Evolutionary conservation across 306 rosid genomes (phyloP), one percentile per base, ranked within the genome.

Genomic region (Heteromeles arbutifolia): DNA sequence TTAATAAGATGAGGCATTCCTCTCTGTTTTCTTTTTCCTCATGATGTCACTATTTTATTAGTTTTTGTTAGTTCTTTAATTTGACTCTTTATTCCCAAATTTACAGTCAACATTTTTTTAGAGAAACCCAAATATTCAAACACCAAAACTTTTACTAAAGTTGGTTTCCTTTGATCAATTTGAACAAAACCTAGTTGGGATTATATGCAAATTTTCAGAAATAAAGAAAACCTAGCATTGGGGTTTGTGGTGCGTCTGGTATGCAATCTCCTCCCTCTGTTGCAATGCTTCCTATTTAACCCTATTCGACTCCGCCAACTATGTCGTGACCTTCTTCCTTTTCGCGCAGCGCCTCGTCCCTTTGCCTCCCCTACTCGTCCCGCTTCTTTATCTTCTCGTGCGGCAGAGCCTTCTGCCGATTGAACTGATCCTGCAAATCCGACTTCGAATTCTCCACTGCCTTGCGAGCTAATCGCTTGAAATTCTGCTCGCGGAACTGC

Each of bases 381-480:
- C 98, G 93, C 84, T 88, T 92, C 85, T 77, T 85, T 14, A 95
- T 86, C 3, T 96, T 96, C 82, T 95, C 97, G 15, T 95, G 98
- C 3, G 97, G 84, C n/a, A 95, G 74, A 18, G 79, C 89, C 83
- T 90, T 95, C 72, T 92, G 67, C 3, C 98, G 91, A 67, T 78
- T 85, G 72, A 90, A 95, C 8, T 92, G 86, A 11, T 78, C 75
- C 64, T 86, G 93, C 64, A 95, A 76, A 69, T 95, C 97, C 18
- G 91, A 78, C 59, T 84, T 87, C 25, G 92, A 69, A 24, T 84
- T 92, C 84, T 95, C 98, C 15, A 85, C 91, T 18, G 85, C 88
- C 69, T 78, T 52, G 5, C 97, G 92, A 13, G 90, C 90, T 29
- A 90, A 81, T 63, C 91, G 84, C 88, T 95, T 97, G 58, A 82